Evolutionary conservation across 192 early-diverging fungal genomes (phyloP).

Genomic region (Gaertneriomyces semiglobifer): DNA sequence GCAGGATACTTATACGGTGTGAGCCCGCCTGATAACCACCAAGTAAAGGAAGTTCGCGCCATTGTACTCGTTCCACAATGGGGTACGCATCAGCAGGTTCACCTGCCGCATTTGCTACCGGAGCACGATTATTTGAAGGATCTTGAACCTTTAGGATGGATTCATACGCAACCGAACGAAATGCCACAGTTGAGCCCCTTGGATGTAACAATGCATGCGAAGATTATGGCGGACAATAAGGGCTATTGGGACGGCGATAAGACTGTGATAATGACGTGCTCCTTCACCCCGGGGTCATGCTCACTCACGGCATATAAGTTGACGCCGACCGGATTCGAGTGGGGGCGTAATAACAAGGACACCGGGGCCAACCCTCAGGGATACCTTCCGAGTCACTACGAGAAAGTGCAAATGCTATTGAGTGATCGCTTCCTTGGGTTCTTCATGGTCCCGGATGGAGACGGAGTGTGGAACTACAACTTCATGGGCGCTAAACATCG

Average conservation of each 20-base stretch:
- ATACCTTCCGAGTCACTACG: slow-evolving; percentile 82
- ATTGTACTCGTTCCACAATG: slow-evolving; percentile 98
- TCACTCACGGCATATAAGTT: slow-evolving; percentile 93
- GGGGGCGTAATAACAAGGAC: slow-evolving; percentile 93
- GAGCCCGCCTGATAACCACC: slow-evolving; percentile 79
- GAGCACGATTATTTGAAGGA: slow-evolving; percentile 88
- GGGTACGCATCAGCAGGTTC: slow-evolving; percentile 90
- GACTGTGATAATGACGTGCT: slow-evolving; percentile 85
- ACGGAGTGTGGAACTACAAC: slow-evolving; percentile 97
- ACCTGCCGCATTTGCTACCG: slow-evolving; percentile 83
- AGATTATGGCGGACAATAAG: slow-evolving; percentile 79
- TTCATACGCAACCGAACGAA: slow-evolving; percentile 96
- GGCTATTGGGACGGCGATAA: slow-evolving; percentile 91
- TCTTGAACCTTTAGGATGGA: slow-evolving; percentile 95
- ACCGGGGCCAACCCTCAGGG: slow-evolving; percentile 75
- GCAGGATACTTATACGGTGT: slow-evolving; percentile 94
- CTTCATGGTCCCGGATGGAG: slow-evolving; percentile 95
- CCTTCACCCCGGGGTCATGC: slow-evolving; percentile 98
- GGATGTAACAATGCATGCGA: slow-evolving; percentile 88
- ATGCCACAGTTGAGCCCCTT: slow-evolving; percentile 82
- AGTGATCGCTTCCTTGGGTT: slow-evolving; percentile 95
- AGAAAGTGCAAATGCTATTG: slow-evolving; percentile 96
- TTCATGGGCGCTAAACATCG: slow-evolving; percentile 95
- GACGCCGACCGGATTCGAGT: slow-evolving; percentile 94
- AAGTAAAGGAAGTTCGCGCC: slow-evolving; percentile 93